Percentiles rank a stretch among this genome's conserved stretches.
Conservation (phyloP, 202 grass and related monocot genomes). For the Hordeum pubiflorum region DNA sequence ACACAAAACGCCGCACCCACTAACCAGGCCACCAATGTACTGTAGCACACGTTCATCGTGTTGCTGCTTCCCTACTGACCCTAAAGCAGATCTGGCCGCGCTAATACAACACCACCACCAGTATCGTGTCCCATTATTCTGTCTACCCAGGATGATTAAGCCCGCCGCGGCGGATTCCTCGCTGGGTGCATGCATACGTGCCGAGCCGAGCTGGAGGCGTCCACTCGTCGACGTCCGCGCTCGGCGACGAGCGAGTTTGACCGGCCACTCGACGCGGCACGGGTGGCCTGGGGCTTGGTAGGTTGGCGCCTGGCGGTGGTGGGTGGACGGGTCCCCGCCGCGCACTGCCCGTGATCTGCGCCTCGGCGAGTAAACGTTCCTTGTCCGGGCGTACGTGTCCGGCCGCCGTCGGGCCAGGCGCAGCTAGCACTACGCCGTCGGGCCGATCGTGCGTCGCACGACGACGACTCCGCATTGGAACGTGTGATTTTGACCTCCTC, state of each 20-base stretch:
- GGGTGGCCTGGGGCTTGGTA: not conserved
- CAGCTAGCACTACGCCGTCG: not conserved
- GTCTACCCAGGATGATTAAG: not conserved
- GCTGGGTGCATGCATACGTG: not conserved
- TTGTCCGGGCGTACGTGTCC: not conserved
- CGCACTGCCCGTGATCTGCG: constrained; percentile 13
- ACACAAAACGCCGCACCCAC: not conserved
- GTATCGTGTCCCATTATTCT: not conserved
- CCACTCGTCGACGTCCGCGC: not conserved
- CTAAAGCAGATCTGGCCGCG: not conserved
- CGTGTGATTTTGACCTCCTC: not conserved
- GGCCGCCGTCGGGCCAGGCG: not conserved
- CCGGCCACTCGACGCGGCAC: not conserved
- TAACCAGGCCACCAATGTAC: not conserved
- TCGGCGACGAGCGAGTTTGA: constrained; percentile 2
- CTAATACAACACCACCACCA: not conserved
- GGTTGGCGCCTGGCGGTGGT: not conserved
- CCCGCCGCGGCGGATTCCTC: not conserved
- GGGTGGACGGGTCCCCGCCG: not conserved
- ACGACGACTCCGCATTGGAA: not conserved
- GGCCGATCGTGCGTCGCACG: not conserved
- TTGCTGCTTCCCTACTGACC: not conserved
- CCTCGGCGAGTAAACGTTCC: not conserved
- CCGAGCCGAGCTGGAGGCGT: not conserved
- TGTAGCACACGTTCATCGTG: not conserved